Conservation (phyloP, 2,329 filamentous ascomycete species). For the Clonostachys rosea region DNA sequence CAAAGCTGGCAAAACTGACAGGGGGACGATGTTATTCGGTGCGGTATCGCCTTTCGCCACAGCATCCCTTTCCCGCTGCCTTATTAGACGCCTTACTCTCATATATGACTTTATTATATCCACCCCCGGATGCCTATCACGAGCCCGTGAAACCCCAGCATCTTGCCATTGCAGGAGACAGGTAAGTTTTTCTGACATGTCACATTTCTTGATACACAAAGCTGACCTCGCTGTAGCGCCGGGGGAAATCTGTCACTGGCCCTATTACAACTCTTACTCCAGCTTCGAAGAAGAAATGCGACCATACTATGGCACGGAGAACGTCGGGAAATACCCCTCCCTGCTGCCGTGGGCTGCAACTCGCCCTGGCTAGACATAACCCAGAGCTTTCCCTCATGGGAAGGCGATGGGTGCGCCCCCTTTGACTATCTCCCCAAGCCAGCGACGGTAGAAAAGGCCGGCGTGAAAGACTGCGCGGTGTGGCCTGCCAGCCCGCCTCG, state of each 20-base stretch:
- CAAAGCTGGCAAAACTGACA: slow-evolving; percentile 60
- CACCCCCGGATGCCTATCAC: slow-evolving; percentile 64
- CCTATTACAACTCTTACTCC: slow-evolving; percentile 64
- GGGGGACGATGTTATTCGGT: slow-evolving; percentile 67
- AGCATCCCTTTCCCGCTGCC: slow-evolving; percentile 70
- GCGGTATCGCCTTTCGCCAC: slow-evolving; percentile 70
- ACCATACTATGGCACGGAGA: slow-evolving; percentile 57
- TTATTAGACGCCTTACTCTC: slow-evolving; percentile 68
- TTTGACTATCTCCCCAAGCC: slow-evolving; percentile 46
- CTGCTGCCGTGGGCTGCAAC: slow-evolving; percentile 57
- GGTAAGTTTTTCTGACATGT: slow-evolving; percentile 24
- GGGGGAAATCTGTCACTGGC: slow-evolving; percentile 67
- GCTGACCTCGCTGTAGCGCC: slow-evolving; percentile 40
- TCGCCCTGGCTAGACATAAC: slow-evolving; percentile 72
- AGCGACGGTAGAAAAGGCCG: slow-evolving; percentile 18
- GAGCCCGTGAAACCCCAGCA: slow-evolving; percentile 57
- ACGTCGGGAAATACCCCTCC: slow-evolving; percentile 55
- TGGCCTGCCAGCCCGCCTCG: slow-evolving; percentile 56
- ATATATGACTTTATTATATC: slow-evolving; percentile 70
- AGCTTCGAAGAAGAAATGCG: slow-evolving; percentile 44
- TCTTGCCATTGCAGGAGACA: slow-evolving; percentile 70
- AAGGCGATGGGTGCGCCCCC: slow-evolving; percentile 11
- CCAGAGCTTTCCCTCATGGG: slow-evolving; percentile 37
- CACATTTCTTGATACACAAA: not conserved
- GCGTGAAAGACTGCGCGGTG: slow-evolving; percentile 36